Conservation (phyloP, 2,329 filamentous ascomycete genomes). For the Curvularia hawaiiensis region DNA sequence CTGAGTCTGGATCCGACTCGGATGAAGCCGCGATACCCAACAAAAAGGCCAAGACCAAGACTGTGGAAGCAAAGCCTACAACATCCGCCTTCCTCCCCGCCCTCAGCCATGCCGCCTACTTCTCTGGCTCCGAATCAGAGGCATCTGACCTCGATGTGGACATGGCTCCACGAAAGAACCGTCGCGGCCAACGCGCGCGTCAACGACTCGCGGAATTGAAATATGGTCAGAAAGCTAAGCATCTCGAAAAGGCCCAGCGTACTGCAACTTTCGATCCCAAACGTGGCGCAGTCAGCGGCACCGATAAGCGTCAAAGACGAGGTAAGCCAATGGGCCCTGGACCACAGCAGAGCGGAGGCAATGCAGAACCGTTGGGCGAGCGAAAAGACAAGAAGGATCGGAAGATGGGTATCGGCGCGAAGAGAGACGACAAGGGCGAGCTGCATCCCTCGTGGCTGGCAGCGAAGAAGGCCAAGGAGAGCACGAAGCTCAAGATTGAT, state of each 20-base stretch:
- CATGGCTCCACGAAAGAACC: conserved; percentile 68
- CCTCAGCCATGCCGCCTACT: conserved; percentile 77
- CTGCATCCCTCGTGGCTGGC: conserved; percentile 71
- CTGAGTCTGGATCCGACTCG: conserved; percentile 22
- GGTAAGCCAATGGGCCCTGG: conserved; percentile 28
- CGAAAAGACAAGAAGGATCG: conserved; percentile 16
- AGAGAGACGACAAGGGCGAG: conserved; percentile 56
- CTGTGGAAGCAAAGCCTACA: conserved; percentile 18
- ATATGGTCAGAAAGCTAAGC: conserved; percentile 72
- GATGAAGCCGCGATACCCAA: conserved; percentile 21
- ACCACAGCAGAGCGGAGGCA: conserved; percentile 40
- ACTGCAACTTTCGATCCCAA: conserved; percentile 65
- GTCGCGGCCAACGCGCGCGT: conserved; percentile 76
- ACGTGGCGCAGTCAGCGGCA: conserved; percentile 61
- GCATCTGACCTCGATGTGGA: conserved; percentile 63
- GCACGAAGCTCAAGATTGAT: conserved; percentile 52
- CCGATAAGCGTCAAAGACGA: conserved; percentile 29
- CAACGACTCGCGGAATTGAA: conserved; percentile 83
- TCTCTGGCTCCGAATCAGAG: conserved; percentile 76
- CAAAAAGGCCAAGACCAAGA: conserved; percentile 28
- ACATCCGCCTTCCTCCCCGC: conserved; percentile 72
- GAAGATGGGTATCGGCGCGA: conserved; percentile 49
- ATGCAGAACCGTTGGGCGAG: conserved; percentile 34
- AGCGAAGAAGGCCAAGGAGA: conserved; percentile 64
- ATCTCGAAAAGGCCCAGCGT: conserved; percentile 57